Conservation (phyloP, 306 rosid genomes). For the Oemleria cerasiformis region DNA sequence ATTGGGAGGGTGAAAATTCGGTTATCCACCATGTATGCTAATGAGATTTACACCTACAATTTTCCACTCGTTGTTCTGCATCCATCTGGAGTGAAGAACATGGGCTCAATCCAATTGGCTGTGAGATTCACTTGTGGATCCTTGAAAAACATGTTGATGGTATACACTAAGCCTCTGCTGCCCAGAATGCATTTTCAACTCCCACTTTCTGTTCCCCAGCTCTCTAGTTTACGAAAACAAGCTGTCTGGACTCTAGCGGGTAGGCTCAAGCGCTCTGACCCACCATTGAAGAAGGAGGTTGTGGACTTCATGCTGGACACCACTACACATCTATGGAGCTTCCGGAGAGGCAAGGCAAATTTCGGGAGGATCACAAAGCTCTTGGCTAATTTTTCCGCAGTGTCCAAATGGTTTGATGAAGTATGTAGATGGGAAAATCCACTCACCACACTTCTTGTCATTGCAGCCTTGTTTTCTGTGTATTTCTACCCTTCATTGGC, state of each 20-base stretch:
- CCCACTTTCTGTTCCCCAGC: constrained; percentile 4
- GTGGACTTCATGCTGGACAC: constrained; percentile 33
- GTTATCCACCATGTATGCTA: constrained; percentile 19
- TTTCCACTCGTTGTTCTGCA: constrained; percentile 21
- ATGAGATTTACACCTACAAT: constrained; percentile 20
- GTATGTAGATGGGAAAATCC: constrained; percentile 31
- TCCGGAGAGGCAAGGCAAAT: constrained; percentile 34
- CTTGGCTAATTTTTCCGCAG: constrained; percentile 2
- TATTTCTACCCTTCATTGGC: constrained; percentile 15
- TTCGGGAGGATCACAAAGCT: constrained; percentile 28
- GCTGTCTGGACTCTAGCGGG: not conserved
- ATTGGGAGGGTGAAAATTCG: constrained; percentile 30
- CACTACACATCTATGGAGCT: constrained; percentile 33
- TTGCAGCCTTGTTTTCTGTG: not conserved
- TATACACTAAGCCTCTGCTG: constrained; percentile 12
- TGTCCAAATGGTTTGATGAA: constrained; percentile 14
- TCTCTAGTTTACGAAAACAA: constrained; percentile 8
- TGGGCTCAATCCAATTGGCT: constrained; percentile 32
- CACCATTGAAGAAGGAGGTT: constrained; percentile 24
- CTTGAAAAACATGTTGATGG: not conserved
- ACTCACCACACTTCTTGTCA: not conserved
- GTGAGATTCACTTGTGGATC: constrained; percentile 24
- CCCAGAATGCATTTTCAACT: constrained; percentile 20
- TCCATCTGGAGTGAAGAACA: constrained; percentile 23
- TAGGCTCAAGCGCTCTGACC: constrained; percentile 22